These are phyloP conservation scores for Croton laevigatus DNA, from an alignment of 441 rosid species.

Conservation along the genomic window DNA sequence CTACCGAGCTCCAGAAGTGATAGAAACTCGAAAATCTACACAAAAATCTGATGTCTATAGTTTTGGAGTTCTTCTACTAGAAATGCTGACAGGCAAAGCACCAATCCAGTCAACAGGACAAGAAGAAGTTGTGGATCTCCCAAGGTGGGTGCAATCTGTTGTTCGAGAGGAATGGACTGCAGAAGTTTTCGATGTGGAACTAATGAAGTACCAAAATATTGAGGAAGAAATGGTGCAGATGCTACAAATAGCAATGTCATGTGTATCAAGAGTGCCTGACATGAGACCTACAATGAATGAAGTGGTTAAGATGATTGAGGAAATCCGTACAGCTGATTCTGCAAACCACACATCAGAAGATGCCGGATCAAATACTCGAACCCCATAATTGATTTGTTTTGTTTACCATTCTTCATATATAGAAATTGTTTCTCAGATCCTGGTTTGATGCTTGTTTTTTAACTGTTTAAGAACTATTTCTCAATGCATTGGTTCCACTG, in stretches of 20 bases:
- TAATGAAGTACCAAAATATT: conserved; percentile 59
- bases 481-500: too few relatives aligned
- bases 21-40: conserved; percentile 72
- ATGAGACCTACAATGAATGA: conserved; percentile 73
- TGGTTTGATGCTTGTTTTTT: neutral
- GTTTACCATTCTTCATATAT: neutral
- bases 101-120: conserved; percentile 60
- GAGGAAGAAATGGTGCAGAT: conserved; percentile 97
- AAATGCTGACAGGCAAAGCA: conserved; percentile 82
- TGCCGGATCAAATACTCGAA: conserved; percentile 26
- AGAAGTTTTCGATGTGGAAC: conserved; percentile 81
- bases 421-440: neutral
- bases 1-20: conserved; percentile 82
- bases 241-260: conserved; percentile 91
- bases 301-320: conserved; percentile 62
- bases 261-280: conserved; percentile 71
- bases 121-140: conserved; percentile 74
- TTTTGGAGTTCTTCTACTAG: conserved; percentile 86
- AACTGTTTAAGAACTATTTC: neutral
- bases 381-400: conserved; percentile 21
- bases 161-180: conserved; percentile 98
- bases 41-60: conserved; percentile 83
- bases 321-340: conserved; percentile 37
- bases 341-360: conserved; percentile 44
- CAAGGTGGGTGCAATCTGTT: conserved; percentile 91